These are phyloP conservation scores for Ophiosphaerella korrae DNA, from an alignment of 2,329 filamentous ascomycete species.

Conservation along the genomic window DNA sequence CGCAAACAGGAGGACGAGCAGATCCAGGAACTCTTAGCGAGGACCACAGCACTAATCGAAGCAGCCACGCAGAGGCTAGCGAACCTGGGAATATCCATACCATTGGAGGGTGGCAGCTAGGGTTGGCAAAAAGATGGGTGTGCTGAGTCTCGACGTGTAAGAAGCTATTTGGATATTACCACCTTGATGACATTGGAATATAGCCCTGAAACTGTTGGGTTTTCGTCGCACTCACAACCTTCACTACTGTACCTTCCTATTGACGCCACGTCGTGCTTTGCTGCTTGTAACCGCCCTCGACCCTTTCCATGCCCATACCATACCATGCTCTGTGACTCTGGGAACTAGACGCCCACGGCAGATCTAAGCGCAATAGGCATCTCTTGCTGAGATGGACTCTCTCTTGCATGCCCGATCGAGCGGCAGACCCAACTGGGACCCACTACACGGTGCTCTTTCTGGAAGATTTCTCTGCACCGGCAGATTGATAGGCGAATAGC, in stretches of 20 bases:
- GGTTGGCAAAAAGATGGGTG: not conserved
- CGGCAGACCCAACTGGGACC: too few relatives aligned
- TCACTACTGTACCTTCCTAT: too few relatives aligned
- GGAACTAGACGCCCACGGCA: too few relatives aligned
- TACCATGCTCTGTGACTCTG: too few relatives aligned
- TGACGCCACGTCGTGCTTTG: not conserved
- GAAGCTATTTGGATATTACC: not conserved
- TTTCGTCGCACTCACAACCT: too few relatives aligned
- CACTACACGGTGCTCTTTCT: not conserved
- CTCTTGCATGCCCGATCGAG: too few relatives aligned
- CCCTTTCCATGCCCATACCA: too few relatives aligned
- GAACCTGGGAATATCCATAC: conserved; percentile 34
- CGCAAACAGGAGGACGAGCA: conserved; percentile 42
- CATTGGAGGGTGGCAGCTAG: conserved; percentile 8
- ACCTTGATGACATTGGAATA: not conserved
- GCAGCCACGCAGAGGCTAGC: conserved; percentile 36
- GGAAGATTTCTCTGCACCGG: not conserved
- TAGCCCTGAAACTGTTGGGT: not conserved
- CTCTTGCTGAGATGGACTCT: too few relatives aligned
- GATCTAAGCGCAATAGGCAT: too few relatives aligned
- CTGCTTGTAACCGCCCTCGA: too few relatives aligned
- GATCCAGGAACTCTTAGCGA: conserved; percentile 39
- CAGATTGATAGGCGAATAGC: conserved; percentile 2
- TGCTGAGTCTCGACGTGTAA: not conserved
- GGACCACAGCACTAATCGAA: conserved; percentile 41